A percentile compares a stretch with the other conserved stretches of the same genome.
Conservation (phyloP, 331 rosid genomes). For the Pyracantha coccinea region DNA sequence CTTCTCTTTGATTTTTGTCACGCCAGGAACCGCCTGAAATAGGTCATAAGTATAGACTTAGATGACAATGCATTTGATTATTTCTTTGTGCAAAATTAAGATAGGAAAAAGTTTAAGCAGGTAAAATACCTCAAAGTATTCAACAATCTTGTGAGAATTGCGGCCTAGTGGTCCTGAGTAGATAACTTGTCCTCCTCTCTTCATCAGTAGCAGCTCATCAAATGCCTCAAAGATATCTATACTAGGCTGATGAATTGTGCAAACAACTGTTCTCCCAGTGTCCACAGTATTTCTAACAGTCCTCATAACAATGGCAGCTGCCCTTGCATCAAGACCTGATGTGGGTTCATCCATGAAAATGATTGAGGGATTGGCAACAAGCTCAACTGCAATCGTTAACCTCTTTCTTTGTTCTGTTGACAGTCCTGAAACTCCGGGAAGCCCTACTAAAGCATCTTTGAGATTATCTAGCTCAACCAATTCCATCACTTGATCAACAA, state of each 20-base stretch:
- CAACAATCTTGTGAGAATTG: constrained; percentile 71
- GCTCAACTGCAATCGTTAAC: constrained; percentile 93
- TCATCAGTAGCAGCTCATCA: constrained; percentile 85
- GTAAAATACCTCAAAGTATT: constrained; percentile 69
- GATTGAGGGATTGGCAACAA: constrained; percentile 96
- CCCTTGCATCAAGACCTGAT: constrained; percentile 97
- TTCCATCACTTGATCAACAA: constrained; percentile 91
- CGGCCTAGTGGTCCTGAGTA: constrained; percentile 85
- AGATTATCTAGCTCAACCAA: constrained; percentile 75
- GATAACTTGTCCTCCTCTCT: constrained; percentile 95
- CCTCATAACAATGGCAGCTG: constrained; percentile 99
- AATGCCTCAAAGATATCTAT: constrained; percentile 97
- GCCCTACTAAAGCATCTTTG: constrained; percentile 85
- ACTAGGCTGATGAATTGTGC: constrained; percentile 99
- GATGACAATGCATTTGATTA: constrained; percentile 6
- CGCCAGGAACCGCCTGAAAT: constrained; percentile 64
- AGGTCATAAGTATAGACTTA: constrained; percentile 9
- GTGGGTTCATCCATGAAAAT: constrained; percentile 99
- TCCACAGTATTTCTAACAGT: constrained; percentile 93
- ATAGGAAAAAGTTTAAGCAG: neutral
- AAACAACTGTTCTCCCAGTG: constrained; percentile 97
- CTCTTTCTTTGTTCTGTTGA: constrained; percentile 95
- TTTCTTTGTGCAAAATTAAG: neutral
- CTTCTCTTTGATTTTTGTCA: constrained; percentile 73
- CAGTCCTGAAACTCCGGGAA: constrained; percentile 90